phyloP scores from a whole-genome alignment of 306 rosid species.

The Parietaria judaica region DNA sequence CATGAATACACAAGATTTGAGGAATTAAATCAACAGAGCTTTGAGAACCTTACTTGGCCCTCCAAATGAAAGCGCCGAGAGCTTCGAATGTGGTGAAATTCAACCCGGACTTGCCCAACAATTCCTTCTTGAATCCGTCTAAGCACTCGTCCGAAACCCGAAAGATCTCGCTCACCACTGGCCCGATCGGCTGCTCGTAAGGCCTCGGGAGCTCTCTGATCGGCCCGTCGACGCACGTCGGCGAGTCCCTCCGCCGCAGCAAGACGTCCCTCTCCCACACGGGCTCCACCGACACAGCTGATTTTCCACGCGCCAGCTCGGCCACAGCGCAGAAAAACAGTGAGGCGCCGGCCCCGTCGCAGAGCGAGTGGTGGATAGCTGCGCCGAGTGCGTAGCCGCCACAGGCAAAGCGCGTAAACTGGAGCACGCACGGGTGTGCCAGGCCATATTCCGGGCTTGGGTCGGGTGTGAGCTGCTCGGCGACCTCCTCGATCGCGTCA shows the following conservation, averaged over 20 bases:
- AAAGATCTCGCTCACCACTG: conserved; percentile 43
- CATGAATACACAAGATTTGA: too few relatives aligned
- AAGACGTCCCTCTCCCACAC: conserved; percentile 46
- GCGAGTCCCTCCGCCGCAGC: conserved; percentile 47
- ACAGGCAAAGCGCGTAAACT: conserved; percentile 57
- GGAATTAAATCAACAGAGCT: neutral
- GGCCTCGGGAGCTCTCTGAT: conserved; percentile 42
- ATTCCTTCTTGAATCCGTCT: conserved; percentile 33
- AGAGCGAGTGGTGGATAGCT: conserved; percentile 53
- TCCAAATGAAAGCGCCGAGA: conserved; percentile 80
- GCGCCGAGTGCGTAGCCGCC: conserved; percentile 82
- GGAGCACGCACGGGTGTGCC: conserved; percentile 53
- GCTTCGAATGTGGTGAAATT: conserved; percentile 81
- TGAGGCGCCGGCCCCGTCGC: conserved; percentile 74
- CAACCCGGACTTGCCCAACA: conserved; percentile 42
- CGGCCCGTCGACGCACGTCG: conserved; percentile 28
- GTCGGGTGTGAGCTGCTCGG: conserved; percentile 59
- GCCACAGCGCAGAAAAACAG: conserved; percentile 64
- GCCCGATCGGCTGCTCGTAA: conserved; percentile 33
- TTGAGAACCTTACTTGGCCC: conserved; percentile 56
- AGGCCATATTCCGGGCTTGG: conserved; percentile 37
- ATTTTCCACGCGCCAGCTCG: conserved; percentile 66
- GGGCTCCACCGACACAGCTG: conserved; percentile 25
- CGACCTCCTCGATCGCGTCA: conserved; percentile 38
- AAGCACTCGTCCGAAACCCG: conserved; percentile 45